These are phyloP conservation scores for Umbelopsis sp. DNA, from an alignment of 371 early-diverging fungal genomes.

Conservation along the genomic window DNA sequence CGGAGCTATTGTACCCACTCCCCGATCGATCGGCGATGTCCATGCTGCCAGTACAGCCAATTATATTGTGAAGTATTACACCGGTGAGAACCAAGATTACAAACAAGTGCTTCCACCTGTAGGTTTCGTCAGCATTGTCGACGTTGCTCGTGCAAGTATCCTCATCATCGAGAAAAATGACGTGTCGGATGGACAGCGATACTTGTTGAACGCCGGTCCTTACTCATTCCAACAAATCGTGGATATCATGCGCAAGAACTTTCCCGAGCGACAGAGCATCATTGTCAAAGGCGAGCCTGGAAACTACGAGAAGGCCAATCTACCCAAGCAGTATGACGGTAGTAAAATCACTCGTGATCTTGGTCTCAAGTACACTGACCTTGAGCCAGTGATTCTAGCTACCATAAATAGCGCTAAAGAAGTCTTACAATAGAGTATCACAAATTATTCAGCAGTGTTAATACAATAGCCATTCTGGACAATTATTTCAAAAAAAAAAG, in stretches of 20 bases:
- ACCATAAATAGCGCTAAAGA: background rate
- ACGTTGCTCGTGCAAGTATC: background rate
- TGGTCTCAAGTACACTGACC: slow-evolving; percentile 2
- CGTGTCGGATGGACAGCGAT: slow-evolving; percentile 1
- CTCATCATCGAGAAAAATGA: background rate
- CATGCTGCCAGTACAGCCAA: background rate
- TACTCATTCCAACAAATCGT: background rate
- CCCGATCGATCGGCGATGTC: background rate
- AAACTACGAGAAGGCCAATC: background rate
- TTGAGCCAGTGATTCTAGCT: background rate
- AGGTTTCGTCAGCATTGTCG: background rate
- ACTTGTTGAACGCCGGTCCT: background rate
- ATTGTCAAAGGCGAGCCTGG: slow-evolving; percentile 14
- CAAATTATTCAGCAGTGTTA: no score
- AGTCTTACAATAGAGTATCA: background rate
- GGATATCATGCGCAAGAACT: slow-evolving; percentile 14
- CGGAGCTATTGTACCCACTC: background rate
- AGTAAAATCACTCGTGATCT: background rate
- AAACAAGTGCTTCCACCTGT: background rate
- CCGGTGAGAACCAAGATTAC: background rate
- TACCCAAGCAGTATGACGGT: background rate
- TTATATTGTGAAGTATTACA: background rate
- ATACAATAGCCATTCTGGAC: no score
- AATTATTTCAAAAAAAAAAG: no score
- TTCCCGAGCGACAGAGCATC: background rate